Evolutionary conservation across 805 yeast species (phyloP).

Genomic region (Saccharomyces eubayanus): DNA sequence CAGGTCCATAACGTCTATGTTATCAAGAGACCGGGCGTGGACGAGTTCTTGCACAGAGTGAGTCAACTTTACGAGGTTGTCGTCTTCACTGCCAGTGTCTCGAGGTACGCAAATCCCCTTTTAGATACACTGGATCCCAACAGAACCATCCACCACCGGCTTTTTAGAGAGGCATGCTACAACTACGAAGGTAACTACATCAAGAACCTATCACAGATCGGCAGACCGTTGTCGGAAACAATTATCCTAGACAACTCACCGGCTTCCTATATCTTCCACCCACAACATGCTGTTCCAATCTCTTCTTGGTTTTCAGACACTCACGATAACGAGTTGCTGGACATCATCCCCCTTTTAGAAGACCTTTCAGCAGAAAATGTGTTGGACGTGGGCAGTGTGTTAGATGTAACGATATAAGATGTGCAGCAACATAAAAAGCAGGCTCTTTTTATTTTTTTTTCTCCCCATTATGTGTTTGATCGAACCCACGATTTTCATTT

Average conservation of each 20-base stretch:
- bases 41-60: slow-evolving; percentile 75
- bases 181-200: slow-evolving; percentile 91
- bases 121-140: slow-evolving; percentile 78
- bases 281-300: slow-evolving; percentile 94
- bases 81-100: slow-evolving; percentile 92
- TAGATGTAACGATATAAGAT: slow-evolving; percentile 52
- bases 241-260: slow-evolving; percentile 96
- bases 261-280: slow-evolving; percentile 95
- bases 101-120: slow-evolving; percentile 93
- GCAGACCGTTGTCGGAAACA: slow-evolving; percentile 77
- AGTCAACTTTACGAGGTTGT: slow-evolving; percentile 90
- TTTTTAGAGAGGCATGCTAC: slow-evolving; percentile 90
- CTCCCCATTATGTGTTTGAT: neutral
- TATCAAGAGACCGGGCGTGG: slow-evolving; percentile 96
- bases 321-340: slow-evolving; percentile 91
- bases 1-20: slow-evolving; percentile 92
- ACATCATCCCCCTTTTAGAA: slow-evolving; percentile 81
- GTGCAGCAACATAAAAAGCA: neutral
- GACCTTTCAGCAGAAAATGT: slow-evolving; percentile 69
- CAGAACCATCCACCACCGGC: slow-evolving; percentile 74
- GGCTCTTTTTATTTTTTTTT: neutral
- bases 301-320: slow-evolving; percentile 98
- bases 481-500: neutral
- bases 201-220: slow-evolving; percentile 87
- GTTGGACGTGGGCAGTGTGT: slow-evolving; percentile 74